These are phyloP conservation scores for Pseudotsuga menziesii DNA, from an alignment of 75 land plant genomes.

Conservation along the genomic window DNA sequence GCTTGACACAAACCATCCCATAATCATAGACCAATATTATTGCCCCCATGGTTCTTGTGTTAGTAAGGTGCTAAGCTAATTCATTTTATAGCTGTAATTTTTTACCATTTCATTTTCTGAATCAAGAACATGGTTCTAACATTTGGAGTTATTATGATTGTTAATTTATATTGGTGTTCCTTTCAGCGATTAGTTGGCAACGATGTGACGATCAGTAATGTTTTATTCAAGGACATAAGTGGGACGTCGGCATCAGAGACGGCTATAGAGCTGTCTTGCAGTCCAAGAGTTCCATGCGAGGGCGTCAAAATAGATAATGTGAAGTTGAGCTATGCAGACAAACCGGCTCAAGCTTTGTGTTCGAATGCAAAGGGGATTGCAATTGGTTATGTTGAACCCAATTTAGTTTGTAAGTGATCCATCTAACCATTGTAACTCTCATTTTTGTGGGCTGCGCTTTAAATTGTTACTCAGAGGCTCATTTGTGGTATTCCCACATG, in stretches of 20 bases:
- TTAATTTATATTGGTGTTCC: too few species aligned
- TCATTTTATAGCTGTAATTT: too few species aligned
- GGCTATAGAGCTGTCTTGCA: slow-evolving; percentile 54
- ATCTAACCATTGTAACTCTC: too few species aligned
- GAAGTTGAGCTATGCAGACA: slow-evolving; percentile 17
- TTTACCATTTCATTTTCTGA: too few species aligned
- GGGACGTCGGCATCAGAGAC: slow-evolving; percentile 44
- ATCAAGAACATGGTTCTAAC: too few species aligned
- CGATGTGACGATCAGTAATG: slow-evolving; percentile 41
- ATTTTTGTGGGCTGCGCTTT: too few species aligned
- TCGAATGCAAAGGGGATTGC: slow-evolving; percentile 11
- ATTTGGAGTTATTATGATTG: too few species aligned
- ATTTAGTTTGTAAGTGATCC: too few species aligned
- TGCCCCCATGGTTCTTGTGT: background rate
- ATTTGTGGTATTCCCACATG: too few species aligned
- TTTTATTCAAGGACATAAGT: slow-evolving; percentile 45
- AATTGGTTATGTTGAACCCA: background rate
- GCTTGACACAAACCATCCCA: background rate
- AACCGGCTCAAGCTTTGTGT: slow-evolving; percentile 21
- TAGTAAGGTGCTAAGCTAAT: too few species aligned
- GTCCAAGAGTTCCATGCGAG: slow-evolving; percentile 46
- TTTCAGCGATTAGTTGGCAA: too few species aligned
- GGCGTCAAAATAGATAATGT: slow-evolving; percentile 28
- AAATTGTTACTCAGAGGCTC: too few species aligned
- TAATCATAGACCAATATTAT: slow-evolving; percentile 15